These are phyloP conservation scores for Pezicula radicicola DNA, from an alignment of 2,329 filamentous ascomycete genomes.

Conservation along the genomic window DNA sequence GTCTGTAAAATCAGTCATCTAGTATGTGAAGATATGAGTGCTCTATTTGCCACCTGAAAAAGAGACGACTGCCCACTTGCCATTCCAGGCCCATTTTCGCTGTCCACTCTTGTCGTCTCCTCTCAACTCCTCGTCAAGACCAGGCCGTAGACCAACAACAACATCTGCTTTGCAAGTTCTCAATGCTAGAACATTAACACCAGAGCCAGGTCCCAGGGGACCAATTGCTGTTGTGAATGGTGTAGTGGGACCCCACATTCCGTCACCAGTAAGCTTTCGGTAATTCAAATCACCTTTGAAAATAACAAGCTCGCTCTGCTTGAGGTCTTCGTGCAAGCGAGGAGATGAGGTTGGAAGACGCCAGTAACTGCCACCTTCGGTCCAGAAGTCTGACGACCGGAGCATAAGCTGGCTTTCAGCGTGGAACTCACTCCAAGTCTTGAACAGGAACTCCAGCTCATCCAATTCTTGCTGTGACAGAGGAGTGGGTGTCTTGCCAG, in stretches of 20 bases:
- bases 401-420: conserved; percentile 80
- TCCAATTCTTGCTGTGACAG: conserved; percentile 65
- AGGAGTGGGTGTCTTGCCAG: conserved; percentile 54
- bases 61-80: conserved; percentile 94
- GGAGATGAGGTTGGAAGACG: conserved; percentile 68
- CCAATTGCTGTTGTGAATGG: conserved; percentile 83
- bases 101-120: conserved; percentile 64
- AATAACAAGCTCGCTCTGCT: conserved; percentile 80
- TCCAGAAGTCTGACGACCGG: conserved; percentile 90
- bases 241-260: conserved; percentile 84
- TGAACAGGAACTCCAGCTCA: conserved; percentile 74
- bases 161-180: conserved; percentile 97
- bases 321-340: conserved; percentile 71
- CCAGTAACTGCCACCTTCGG: conserved; percentile 84
- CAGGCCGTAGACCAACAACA: conserved; percentile 80
- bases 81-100: conserved; percentile 90
- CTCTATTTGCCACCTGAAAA: conserved; percentile 66
- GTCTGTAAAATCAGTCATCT: no score
- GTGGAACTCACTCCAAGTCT: conserved; percentile 77
- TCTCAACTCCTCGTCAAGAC: conserved; percentile 78
- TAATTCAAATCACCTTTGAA: conserved; percentile 99
- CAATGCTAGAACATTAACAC: conserved; percentile 80
- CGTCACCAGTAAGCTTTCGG: conserved; percentile 85
- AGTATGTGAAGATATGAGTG: no score
- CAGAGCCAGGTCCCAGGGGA: conserved; percentile 76